These are phyloP conservation scores for Aschersonia sp. DNA, from an alignment of 2,329 filamentous ascomycete species.

Conservation along the genomic window DNA sequence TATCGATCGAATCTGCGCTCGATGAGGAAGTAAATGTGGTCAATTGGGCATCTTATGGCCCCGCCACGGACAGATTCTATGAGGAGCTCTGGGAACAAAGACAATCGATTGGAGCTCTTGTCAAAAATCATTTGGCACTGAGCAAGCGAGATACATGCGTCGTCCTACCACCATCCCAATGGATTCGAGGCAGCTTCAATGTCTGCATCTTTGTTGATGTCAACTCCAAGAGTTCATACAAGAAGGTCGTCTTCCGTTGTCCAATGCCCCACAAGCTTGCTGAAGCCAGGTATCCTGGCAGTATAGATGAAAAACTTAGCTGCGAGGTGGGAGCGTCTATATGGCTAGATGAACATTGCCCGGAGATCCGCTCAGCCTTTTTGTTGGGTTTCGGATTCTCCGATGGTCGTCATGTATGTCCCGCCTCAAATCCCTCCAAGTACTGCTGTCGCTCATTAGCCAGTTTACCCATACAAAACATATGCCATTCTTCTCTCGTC, in stretches of 20 bases:
- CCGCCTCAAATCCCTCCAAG: background rate
- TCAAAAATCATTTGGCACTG: slow-evolving; percentile 6
- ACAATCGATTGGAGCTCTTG: slow-evolving; percentile 5
- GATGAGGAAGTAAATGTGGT: background rate
- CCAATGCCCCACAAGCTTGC: slow-evolving; percentile 8
- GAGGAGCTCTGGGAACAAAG: slow-evolving; percentile 5
- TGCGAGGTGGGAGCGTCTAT: slow-evolving; percentile 16
- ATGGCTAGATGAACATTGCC: slow-evolving; percentile 17
- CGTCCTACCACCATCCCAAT: slow-evolving; percentile 3
- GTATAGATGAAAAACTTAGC: slow-evolving; percentile 17
- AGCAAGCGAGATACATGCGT: slow-evolving; percentile 3
- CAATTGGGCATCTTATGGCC: background rate
- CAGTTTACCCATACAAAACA: slow-evolving; percentile 7
- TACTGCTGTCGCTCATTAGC: slow-evolving; percentile 2
- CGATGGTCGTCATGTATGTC: slow-evolving; percentile 6
- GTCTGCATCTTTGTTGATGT: slow-evolving; percentile 7
- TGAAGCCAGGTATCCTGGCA: slow-evolving; percentile 10
- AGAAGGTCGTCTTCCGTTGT: slow-evolving; percentile 4
- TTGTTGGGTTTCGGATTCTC: slow-evolving; percentile 8
- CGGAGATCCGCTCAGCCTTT: slow-evolving; percentile 12
- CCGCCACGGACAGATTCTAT: background rate
- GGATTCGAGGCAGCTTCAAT: slow-evolving; percentile 9
- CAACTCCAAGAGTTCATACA: background rate
- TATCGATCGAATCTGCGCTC: background rate
- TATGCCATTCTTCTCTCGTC: slow-evolving; percentile 1